Conservation (phyloP, 1,139 yeast species). For the Groenewaldozyma auringiensis region DNA sequence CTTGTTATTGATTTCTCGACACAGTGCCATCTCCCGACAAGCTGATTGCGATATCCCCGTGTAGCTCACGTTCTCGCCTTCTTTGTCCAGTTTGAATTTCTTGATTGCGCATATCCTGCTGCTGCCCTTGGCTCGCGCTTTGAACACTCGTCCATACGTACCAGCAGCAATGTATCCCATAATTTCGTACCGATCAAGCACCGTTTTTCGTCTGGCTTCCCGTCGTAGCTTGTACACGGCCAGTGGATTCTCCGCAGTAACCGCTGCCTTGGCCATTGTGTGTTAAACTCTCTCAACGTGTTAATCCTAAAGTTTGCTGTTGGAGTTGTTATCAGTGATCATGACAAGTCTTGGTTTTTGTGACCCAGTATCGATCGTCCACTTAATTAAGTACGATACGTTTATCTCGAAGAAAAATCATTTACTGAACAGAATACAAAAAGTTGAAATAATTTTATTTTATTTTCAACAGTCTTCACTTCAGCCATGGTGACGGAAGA, state of each 20-base stretch:
- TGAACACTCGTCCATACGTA: constrained; percentile 92
- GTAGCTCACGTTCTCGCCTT: constrained; percentile 81
- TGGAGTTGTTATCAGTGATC: too few relatives aligned
- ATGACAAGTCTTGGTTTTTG: too few relatives aligned
- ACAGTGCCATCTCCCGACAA: constrained; percentile 89
- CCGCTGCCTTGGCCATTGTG: constrained; percentile 10
- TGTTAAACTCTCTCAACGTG: too few relatives aligned
- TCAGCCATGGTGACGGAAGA: background rate
- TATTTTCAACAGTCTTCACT: background rate
- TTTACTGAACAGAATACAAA: too few relatives aligned
- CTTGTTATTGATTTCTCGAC: constrained; percentile 75
- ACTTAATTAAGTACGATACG: too few relatives aligned
- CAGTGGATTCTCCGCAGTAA: constrained; percentile 29
- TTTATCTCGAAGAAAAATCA: too few relatives aligned
- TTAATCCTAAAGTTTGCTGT: too few relatives aligned
- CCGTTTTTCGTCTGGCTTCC: constrained; percentile 62
- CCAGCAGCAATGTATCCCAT: constrained; percentile 98
- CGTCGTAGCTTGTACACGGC: constrained; percentile 43
- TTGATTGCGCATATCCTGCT: constrained; percentile 59
- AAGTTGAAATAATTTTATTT: too few relatives aligned
- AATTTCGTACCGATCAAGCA: constrained; percentile 73
- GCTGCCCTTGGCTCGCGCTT: constrained; percentile 48
- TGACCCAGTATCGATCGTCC: too few relatives aligned
- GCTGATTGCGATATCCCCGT: constrained; percentile 97
- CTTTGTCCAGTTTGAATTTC: constrained; percentile 89